Percentiles rank a stretch among this genome's conserved stretches.
Evolutionary conservation across 208 protist genomes (phyloP).

Genomic region (Crithidia sp.): DNA sequence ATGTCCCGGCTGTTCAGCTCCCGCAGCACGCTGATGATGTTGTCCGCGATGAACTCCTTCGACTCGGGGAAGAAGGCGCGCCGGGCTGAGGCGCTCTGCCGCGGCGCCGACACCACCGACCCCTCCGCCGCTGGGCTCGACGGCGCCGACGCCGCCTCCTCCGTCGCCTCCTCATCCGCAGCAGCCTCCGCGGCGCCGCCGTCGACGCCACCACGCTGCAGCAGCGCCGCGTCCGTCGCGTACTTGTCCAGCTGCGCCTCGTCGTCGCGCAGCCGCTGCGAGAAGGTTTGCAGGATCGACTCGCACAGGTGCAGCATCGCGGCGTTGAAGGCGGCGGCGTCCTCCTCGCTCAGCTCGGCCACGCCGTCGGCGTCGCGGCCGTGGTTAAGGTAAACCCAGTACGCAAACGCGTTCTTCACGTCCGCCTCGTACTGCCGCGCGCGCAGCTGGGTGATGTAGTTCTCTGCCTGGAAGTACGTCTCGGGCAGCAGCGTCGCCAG

Average conservation of each 20-base stretch:
- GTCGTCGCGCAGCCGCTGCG: slow-evolving; percentile 72
- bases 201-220: slow-evolving; percentile 22
- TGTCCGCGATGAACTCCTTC: slow-evolving; percentile 77
- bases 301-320: slow-evolving; percentile 58
- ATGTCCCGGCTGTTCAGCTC: slow-evolving; percentile 87
- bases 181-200: slow-evolving; percentile 7
- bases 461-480: slow-evolving; percentile 81
- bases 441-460: slow-evolving; percentile 84
- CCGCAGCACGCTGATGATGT: slow-evolving; percentile 90
- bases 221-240: slow-evolving; percentile 54
- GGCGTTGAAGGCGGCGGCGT: slow-evolving; percentile 50
- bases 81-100: not conserved
- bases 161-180: slow-evolving; percentile 5
- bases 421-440: slow-evolving; percentile 87
- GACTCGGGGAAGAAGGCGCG: slow-evolving; percentile 73
- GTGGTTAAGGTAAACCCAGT: slow-evolving; percentile 75
- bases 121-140: not conserved
- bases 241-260: slow-evolving; percentile 69
- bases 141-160: not conserved
- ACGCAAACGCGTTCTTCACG: slow-evolving; percentile 82
- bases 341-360: slow-evolving; percentile 36
- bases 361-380: slow-evolving; percentile 47
- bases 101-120: too few species aligned
- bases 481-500: slow-evolving; percentile 65
- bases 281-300: slow-evolving; percentile 72